These are phyloP conservation scores for Scenedesmus sp. DNA, from an alignment of 163 green algal species.

Conservation along the genomic window DNA sequence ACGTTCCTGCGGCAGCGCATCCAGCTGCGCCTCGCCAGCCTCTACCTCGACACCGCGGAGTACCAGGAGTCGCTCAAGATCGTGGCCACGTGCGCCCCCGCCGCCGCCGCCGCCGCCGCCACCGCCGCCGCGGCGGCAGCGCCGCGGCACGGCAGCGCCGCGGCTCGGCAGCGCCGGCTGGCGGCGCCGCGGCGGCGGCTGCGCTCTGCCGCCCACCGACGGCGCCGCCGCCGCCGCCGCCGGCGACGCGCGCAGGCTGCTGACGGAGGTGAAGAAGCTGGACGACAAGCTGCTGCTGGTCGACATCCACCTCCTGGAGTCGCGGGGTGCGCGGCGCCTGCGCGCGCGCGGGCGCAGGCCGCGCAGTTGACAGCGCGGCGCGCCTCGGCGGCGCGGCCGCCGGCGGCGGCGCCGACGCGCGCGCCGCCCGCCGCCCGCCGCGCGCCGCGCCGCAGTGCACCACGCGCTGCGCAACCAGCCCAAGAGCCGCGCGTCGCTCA, in stretches of 20 bases:
- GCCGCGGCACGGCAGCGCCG: no score
- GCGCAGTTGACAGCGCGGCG: no score
- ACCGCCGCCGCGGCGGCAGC: no score
- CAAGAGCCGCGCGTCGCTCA: conserved; percentile 94
- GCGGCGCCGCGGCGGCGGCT: no score
- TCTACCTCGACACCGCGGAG: conserved; percentile 86
- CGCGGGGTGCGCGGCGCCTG: conserved; percentile 56
- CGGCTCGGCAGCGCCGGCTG: no score
- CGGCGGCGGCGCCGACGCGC: no score
- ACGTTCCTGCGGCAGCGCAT: conserved; percentile 98
- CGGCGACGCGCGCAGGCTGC: conserved; percentile 60
- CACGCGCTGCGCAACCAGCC: conserved; percentile 92
- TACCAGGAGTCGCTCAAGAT: conserved; percentile 83
- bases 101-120: no score
- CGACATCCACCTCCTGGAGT: conserved; percentile 98
- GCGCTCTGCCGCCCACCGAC: no score
- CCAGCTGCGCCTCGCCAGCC: conserved; percentile 84
- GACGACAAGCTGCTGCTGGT: conserved; percentile 99
- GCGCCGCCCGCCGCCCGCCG: neutral
- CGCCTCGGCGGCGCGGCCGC: no score
- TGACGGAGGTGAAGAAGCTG: conserved; percentile 96
- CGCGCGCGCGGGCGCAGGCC: no score
- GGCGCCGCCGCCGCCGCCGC: neutral
- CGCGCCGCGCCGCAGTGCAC: conserved; percentile 68
- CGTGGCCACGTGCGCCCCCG: conserved; percentile 69